Conservation (phyloP, 192 early-diverging fungal species). For the Dissophora ornata region DNA sequence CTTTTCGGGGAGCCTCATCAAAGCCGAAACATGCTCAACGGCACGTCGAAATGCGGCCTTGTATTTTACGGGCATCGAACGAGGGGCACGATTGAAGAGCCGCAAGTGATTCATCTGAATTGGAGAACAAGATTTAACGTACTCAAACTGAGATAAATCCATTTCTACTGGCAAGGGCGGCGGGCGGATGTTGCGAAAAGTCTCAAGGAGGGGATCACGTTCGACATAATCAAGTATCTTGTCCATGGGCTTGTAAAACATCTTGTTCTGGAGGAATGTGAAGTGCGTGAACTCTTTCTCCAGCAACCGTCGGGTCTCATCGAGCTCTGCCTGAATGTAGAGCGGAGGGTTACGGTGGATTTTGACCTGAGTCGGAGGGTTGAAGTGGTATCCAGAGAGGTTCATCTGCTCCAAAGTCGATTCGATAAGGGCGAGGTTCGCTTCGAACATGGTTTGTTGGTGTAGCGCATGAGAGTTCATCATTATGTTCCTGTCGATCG, state of each 20-base stretch:
- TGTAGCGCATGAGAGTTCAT: not conserved
- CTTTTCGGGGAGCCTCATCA: slow-evolving; percentile 18
- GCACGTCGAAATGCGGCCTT: slow-evolving; percentile 16
- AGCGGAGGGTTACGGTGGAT: not conserved
- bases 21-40: slow-evolving; percentile 12
- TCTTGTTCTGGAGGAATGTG: slow-evolving; percentile 15
- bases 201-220: slow-evolving; percentile 1
- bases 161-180: not conserved
- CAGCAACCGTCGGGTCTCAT: slow-evolving; percentile 1
- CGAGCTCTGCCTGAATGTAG: slow-evolving; percentile 2
- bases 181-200: slow-evolving; percentile 15
- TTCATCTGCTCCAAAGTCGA: not conserved
- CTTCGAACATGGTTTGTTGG: not conserved
- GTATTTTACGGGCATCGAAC: slow-evolving; percentile 16
- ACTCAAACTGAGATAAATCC: slow-evolving; percentile 8
- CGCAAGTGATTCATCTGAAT: slow-evolving; percentile 43
- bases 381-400: not conserved
- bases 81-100: slow-evolving; percentile 25
- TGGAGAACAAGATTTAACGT: slow-evolving; percentile 17
- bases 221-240: slow-evolving; percentile 14
- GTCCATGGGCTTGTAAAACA: slow-evolving; percentile 23
- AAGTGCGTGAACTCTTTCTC: slow-evolving; percentile 14
- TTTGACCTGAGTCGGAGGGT: not conserved
- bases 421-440: not conserved
- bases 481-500: not conserved